Percentiles rank a stretch among this genome's conserved stretches.
Evolutionary conservation across 2,329 filamentous ascomycete species (phyloP).

Genomic region (Colletotrichum spaethianum): DNA sequence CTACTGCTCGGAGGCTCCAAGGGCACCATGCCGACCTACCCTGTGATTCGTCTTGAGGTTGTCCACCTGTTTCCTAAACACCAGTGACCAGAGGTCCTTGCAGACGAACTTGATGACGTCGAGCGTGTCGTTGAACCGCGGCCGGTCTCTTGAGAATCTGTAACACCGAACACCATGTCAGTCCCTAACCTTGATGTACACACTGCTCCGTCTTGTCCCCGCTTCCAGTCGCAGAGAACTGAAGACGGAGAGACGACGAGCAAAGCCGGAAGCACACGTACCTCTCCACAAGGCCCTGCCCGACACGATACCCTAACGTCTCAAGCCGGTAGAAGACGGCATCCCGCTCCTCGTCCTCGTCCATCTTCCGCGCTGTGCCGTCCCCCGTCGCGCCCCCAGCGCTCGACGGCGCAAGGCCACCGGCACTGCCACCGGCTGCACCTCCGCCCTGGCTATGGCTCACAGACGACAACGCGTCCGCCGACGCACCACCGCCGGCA

Average conservation of each 20-base stretch:
- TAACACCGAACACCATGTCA: neutral
- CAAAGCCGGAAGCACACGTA: conserved; percentile 56
- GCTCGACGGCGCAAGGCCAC: conserved; percentile 38
- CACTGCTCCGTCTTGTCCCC: neutral
- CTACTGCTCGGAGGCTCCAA: neutral
- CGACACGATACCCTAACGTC: conserved; percentile 89
- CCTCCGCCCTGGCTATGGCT: conserved; percentile 28
- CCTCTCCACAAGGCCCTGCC: conserved; percentile 92
- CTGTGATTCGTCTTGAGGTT: conserved; percentile 99
- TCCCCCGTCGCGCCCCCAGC: conserved; percentile 41
- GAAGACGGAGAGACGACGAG: neutral
- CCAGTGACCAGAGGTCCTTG: conserved; percentile 96
- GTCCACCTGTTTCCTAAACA: conserved; percentile 97
- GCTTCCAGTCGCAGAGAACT: neutral
- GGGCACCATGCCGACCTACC: conserved; percentile 59
- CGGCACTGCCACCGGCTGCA: conserved; percentile 44
- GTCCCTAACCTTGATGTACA: neutral
- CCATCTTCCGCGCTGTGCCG: conserved; percentile 57
- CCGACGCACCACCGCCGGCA: conserved; percentile 52
- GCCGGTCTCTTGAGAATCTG: conserved; percentile 86
- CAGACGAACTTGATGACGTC: conserved; percentile 99
- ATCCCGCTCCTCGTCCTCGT: conserved; percentile 87
- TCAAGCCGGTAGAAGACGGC: conserved; percentile 90
- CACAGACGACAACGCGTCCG: conserved; percentile 13
- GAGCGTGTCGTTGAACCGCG: conserved; percentile 91